These are phyloP conservation scores for Yarrowia phangngaensis DNA, from an alignment of 805 yeast species.

Conservation along the genomic window DNA sequence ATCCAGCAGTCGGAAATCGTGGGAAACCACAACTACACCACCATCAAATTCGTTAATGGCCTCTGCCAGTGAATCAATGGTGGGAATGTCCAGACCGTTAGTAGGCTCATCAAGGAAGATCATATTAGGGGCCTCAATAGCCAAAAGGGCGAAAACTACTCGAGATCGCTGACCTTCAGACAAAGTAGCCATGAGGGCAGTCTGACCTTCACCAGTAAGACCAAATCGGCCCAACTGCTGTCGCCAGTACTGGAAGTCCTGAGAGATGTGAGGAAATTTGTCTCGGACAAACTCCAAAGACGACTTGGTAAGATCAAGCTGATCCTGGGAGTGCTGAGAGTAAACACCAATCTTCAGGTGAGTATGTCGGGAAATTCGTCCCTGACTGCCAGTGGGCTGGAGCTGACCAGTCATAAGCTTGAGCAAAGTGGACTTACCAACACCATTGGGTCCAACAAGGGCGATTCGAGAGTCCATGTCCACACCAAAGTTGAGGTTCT, in stretches of 20 bases:
- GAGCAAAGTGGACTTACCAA: conserved; percentile 93
- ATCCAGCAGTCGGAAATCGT: conserved; percentile 96
- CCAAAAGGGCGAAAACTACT: conserved; percentile 94
- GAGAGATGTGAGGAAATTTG: conserved; percentile 82
- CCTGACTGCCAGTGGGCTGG: conserved; percentile 67
- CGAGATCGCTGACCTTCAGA: conserved; percentile 99
- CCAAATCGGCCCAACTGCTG: conserved; percentile 97
- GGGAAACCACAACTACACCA: conserved; percentile 98
- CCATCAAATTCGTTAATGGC: conserved; percentile 94
- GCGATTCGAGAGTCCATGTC: conserved; percentile 99
- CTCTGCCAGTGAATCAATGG: conserved; percentile 95
- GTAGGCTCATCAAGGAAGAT: conserved; percentile 98
- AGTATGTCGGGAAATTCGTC: conserved; percentile 95
- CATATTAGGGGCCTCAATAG: conserved; percentile 92
- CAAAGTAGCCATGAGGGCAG: conserved; percentile 96
- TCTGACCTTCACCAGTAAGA: conserved; percentile 97
- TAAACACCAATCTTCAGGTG: conserved; percentile 98
- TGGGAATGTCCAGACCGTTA: conserved; percentile 97
- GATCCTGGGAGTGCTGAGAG: conserved; percentile 98
- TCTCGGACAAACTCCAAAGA: conserved; percentile 97
- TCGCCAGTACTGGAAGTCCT: conserved; percentile 95
- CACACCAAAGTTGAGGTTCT: conserved; percentile 90
- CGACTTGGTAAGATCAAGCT: conserved; percentile 89
- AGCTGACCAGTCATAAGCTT: conserved; percentile 95
- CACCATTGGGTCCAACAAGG: conserved; percentile 98